phyloP scores from a whole-genome alignment of 169 alveolate species.

The Plasmodium knowlesi region DNA sequence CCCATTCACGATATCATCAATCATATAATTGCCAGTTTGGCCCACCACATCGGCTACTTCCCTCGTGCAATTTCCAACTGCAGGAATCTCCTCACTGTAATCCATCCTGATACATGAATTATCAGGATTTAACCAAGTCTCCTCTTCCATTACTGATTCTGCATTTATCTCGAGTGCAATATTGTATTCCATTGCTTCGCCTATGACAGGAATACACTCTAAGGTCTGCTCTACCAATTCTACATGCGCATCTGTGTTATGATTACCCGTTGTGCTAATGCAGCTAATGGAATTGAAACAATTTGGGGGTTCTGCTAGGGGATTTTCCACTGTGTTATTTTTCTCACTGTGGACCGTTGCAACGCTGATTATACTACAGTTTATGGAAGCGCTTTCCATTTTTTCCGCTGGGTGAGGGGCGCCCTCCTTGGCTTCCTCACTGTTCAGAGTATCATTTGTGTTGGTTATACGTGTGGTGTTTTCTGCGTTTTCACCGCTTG shows the following conservation, averaged over 20 bases:
- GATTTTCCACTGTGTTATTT: background rate
- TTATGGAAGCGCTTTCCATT: background rate
- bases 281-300: background rate
- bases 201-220: background rate
- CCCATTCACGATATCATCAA: background rate
- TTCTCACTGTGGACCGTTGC: background rate
- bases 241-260: background rate
- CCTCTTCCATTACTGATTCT: background rate
- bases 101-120: background rate
- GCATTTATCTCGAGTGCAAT: background rate
- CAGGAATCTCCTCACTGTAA: background rate
- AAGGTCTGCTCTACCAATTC: background rate
- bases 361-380: background rate
- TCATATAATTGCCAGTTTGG: background rate
- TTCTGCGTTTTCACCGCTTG: background rate
- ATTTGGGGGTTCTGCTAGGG: background rate
- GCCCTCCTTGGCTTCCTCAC: background rate
- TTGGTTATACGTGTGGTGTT: background rate
- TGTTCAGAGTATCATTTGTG: background rate
- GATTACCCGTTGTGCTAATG: conserved; percentile 2
- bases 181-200: background rate
- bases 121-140: background rate
- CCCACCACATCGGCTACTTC: background rate
- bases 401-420: background rate
- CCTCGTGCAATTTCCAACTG: background rate